These are phyloP conservation scores for Daldinia loculata DNA, from an alignment of 495 filamentous ascomycete species.

Conservation along the genomic window DNA sequence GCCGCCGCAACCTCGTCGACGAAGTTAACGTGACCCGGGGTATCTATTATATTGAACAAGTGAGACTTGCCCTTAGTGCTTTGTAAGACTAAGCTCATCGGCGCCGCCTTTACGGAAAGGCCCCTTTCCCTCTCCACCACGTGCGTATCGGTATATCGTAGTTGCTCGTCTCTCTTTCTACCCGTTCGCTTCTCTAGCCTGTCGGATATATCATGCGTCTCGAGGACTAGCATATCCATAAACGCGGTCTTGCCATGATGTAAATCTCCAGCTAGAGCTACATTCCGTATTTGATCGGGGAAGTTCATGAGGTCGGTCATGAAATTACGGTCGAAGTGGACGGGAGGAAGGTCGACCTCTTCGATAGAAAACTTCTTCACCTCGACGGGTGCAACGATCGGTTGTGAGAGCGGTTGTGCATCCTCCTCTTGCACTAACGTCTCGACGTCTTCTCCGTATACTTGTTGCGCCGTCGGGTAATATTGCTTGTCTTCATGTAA, in stretches of 20 bases:
- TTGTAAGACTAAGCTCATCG: slow-evolving; percentile 92
- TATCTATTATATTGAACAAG: slow-evolving; percentile 93
- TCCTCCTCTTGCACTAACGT: slow-evolving; percentile 97
- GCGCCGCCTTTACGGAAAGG: slow-evolving; percentile 90
- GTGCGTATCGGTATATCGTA: slow-evolving; percentile 94
- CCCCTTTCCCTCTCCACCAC: slow-evolving; percentile 88
- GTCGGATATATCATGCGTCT: slow-evolving; percentile 88
- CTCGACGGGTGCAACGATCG: slow-evolving; percentile 91
- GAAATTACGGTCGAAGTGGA: slow-evolving; percentile 83
- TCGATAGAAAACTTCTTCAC: slow-evolving; percentile 95
- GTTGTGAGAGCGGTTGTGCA: slow-evolving; percentile 88
- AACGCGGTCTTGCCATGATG: slow-evolving; percentile 98
- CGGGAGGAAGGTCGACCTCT: slow-evolving; percentile 88
- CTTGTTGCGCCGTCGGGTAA: slow-evolving; percentile 93
- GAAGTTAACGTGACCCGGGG: slow-evolving; percentile 97
- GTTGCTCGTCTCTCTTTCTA: slow-evolving; percentile 84
- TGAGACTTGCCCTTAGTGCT: slow-evolving; percentile 94
- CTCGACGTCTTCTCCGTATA: slow-evolving; percentile 94
- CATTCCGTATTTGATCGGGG: slow-evolving; percentile 90
- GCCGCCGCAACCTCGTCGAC: slow-evolving; percentile 94
- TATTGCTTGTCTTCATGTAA: slow-evolving; percentile 99
- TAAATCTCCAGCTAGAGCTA: slow-evolving; percentile 89
- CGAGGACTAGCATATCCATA: slow-evolving; percentile 96
- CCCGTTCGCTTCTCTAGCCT: slow-evolving; percentile 80
- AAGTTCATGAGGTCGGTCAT: slow-evolving; percentile 97